A percentile compares a stretch with the other conserved stretches of the same genome.
phyloP scores from a whole-genome alignment of 176 grass and related monocot genomes.

The Neostapfia colusana region DNA sequence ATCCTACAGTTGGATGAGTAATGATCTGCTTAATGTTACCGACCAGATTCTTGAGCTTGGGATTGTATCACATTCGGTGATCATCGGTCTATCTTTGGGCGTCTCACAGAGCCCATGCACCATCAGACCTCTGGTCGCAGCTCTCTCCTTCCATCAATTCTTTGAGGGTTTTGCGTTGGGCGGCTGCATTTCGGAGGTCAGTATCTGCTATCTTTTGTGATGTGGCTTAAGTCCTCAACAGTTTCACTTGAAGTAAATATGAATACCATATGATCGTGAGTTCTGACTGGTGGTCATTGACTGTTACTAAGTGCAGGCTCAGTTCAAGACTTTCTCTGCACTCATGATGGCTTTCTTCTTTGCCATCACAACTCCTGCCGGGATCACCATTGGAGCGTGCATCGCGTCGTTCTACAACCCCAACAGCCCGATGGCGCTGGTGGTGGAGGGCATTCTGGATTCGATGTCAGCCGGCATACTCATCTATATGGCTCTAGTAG shows the following conservation, averaged over 20 bases:
- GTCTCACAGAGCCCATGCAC: slow-evolving; percentile 74
- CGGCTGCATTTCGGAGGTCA: slow-evolving; percentile 81
- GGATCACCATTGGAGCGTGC: slow-evolving; percentile 47
- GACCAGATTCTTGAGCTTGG: slow-evolving; percentile 80
- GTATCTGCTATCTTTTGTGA: neutral
- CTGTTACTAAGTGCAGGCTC: slow-evolving; percentile 49
- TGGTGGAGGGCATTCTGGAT: slow-evolving; percentile 74
- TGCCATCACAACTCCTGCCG: slow-evolving; percentile 66
- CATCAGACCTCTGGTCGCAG: slow-evolving; percentile 68
- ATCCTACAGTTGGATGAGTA: neutral
- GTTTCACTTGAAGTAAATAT: neutral
- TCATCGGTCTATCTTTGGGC: slow-evolving; percentile 78
- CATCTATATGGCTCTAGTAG: slow-evolving; percentile 81
- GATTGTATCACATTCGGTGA: slow-evolving; percentile 82
- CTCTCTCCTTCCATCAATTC: slow-evolving; percentile 88
- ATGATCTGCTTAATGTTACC: neutral
- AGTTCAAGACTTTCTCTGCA: slow-evolving; percentile 54
- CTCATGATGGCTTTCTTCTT: slow-evolving; percentile 74
- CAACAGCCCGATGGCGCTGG: slow-evolving; percentile 53
- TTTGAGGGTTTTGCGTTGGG: slow-evolving; percentile 87
- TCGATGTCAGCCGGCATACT: slow-evolving; percentile 79
- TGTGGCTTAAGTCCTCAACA: neutral
- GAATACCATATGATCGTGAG: neutral
- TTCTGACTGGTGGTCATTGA: neutral
- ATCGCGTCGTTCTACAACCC: slow-evolving; percentile 66